Percentiles rank a stretch among this genome's conserved stretches.
Evolutionary conservation across 768 basidiomycete species (phyloP).

Genomic region (Hypholoma fasciculare): DNA sequence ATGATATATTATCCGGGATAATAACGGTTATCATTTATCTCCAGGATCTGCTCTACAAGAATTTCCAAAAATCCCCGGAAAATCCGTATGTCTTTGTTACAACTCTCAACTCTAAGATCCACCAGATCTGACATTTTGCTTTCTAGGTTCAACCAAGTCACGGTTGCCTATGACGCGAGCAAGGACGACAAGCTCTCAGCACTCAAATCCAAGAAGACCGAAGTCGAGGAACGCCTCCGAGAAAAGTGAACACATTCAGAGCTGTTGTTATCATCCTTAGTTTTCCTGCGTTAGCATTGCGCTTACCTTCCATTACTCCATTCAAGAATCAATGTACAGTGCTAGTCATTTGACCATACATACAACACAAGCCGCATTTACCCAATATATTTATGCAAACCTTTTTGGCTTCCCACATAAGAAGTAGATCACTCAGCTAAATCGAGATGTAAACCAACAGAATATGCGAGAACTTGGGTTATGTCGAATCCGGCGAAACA

Average conservation of each 20-base stretch:
- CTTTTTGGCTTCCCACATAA: no score
- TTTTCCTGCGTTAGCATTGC: no score
- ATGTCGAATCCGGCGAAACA: no score
- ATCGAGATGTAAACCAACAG: no score
- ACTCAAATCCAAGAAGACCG: slow-evolving; percentile 65
- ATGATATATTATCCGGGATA: slow-evolving; percentile 6
- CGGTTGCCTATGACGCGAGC: slow-evolving; percentile 78
- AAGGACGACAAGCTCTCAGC: slow-evolving; percentile 86
- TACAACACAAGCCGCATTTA: no score
- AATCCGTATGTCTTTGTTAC: slow-evolving; percentile 69
- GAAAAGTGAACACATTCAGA: slow-evolving; percentile 28
- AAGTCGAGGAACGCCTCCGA: slow-evolving; percentile 67
- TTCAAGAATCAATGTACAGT: no score
- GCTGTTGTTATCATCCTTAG: no score
- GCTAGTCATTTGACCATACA: no score
- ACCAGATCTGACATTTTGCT: neutral
- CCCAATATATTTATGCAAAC: no score
- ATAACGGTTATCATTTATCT: neutral
- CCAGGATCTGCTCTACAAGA: slow-evolving; percentile 86
- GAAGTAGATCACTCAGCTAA: no score
- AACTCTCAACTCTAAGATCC: neutral
- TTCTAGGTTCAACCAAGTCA: slow-evolving; percentile 79
- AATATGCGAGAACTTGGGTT: no score
- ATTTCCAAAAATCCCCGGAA: slow-evolving; percentile 95
- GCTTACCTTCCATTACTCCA: no score